A percentile compares a stretch with the other conserved stretches of the same genome.
phyloP scores from a whole-genome alignment of 192 early-diverging fungal species.

The Physocladia obscura region DNA sequence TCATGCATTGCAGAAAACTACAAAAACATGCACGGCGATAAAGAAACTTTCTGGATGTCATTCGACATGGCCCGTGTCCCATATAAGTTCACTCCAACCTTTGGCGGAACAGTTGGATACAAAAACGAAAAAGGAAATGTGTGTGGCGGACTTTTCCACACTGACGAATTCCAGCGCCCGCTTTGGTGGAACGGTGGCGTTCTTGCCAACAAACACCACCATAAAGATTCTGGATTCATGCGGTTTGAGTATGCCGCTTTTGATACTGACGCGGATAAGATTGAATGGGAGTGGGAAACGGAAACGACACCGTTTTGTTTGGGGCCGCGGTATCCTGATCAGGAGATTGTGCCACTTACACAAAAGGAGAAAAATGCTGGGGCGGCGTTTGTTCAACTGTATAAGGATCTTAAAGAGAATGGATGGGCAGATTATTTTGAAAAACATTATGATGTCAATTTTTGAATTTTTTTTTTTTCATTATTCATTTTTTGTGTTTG shows the following conservation, averaged over 20 bases:
- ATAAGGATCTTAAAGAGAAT: background rate
- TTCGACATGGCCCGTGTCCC: conserved; percentile 65
- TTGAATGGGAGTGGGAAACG: conserved; percentile 45
- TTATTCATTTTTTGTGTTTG: too few relatives aligned
- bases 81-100: conserved; percentile 55
- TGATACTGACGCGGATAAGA: conserved; percentile 19
- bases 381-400: conserved; percentile 6
- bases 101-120: conserved; percentile 60
- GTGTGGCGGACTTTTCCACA: conserved; percentile 38
- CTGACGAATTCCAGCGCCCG: conserved; percentile 29
- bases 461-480: background rate
- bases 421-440: conserved; percentile 17
- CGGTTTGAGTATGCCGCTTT: conserved; percentile 27
- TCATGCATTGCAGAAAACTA: background rate
- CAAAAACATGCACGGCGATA: conserved; percentile 8
- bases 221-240: conserved; percentile 15
- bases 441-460: conserved; percentile 1
- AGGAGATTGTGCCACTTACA: conserved; percentile 4
- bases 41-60: conserved; percentile 44
- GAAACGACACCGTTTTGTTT: conserved; percentile 38
- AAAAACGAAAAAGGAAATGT: conserved; percentile 26
- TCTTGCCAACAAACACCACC: conserved; percentile 38
- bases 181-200: conserved; percentile 47
- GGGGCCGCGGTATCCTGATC: conserved; percentile 1
- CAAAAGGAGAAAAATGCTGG: background rate